Evolutionary conservation across 2,329 filamentous ascomycete genomes (phyloP).

Genomic region (Hypoxylon sp.): DNA sequence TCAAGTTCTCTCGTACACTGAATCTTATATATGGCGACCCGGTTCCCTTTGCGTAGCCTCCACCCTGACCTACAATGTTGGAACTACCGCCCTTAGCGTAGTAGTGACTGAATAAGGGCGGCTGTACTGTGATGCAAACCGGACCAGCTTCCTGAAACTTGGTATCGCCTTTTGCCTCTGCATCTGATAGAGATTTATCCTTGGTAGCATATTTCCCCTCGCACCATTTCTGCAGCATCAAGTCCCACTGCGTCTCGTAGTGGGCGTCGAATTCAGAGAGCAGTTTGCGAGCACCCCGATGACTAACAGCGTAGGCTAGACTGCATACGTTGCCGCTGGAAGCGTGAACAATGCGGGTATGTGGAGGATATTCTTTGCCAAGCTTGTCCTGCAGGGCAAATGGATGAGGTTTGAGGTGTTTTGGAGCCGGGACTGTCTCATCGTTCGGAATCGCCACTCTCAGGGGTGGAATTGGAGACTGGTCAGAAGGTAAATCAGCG

Average conservation of each 20-base stretch:
- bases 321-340: constrained; percentile 53
- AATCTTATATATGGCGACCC: constrained; percentile 48
- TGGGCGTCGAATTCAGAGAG: constrained; percentile 51
- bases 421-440: constrained; percentile 44
- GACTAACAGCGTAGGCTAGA: constrained; percentile 56
- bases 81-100: constrained; percentile 42
- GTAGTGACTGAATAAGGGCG: constrained; percentile 48
- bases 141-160: neutral
- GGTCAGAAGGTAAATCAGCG: constrained; percentile 39
- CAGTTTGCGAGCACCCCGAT: constrained; percentile 55
- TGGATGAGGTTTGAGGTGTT: constrained; percentile 48
- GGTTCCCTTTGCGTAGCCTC: constrained; percentile 42
- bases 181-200: neutral
- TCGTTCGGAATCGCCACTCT: constrained; percentile 39
- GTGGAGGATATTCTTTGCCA: constrained; percentile 48
- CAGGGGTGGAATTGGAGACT: constrained; percentile 19
- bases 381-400: constrained; percentile 44
- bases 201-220: constrained; percentile 32
- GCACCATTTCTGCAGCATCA: constrained; percentile 49
- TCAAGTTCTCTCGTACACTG: constrained; percentile 47
- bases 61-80: constrained; percentile 47
- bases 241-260: constrained; percentile 48
- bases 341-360: constrained; percentile 56
- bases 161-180: neutral
- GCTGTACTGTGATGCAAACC: constrained; percentile 49